A percentile compares a stretch with the other conserved stretches of the same genome.
These are phyloP conservation scores for Aspergillus novoparasiticus DNA, from an alignment of 2,329 filamentous ascomycete species.

Conservation along the genomic window DNA sequence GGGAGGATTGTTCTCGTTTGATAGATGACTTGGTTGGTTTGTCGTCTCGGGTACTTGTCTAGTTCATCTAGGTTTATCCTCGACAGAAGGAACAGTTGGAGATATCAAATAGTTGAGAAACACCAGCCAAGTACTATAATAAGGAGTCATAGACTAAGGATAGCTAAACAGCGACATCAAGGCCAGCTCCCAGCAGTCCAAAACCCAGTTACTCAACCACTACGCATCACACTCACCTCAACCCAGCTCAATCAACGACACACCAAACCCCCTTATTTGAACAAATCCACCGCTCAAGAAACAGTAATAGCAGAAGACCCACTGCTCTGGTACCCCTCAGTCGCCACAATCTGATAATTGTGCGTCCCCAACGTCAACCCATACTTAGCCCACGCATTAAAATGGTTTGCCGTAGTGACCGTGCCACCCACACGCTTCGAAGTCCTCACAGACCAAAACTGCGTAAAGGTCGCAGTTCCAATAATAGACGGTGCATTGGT, in stretches of 20 bases:
- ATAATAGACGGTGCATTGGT: slow-evolving; percentile 44
- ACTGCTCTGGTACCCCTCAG: slow-evolving; percentile 47
- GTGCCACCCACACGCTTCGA: slow-evolving; percentile 38
- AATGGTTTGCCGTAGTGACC: slow-evolving; percentile 41
- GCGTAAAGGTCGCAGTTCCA: slow-evolving; percentile 45
- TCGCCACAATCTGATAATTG: slow-evolving; percentile 47
- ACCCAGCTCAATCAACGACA: rapidly evolving
- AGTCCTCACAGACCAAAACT: slow-evolving; percentile 47
- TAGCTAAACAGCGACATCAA: background rate
- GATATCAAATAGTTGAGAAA: background rate
- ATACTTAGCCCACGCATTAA: slow-evolving; percentile 36
- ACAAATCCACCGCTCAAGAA: slow-evolving; percentile 9
- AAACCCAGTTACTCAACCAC: background rate
- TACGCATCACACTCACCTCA: no score
- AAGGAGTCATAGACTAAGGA: background rate
- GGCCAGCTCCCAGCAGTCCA: background rate
- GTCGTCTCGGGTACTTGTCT: no score
- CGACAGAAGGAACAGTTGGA: no score
- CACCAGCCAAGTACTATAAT: background rate
- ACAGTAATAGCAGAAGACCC: slow-evolving; percentile 43
- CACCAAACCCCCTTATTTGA: rapidly evolving
- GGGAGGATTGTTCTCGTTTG: no score
- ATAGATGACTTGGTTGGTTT: background rate
- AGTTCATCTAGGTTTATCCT: no score
- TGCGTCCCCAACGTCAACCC: slow-evolving; percentile 37